Base-by-base conservation (phyloP, 805 yeast species). In the Myxozyma mucilagina region DNA sequence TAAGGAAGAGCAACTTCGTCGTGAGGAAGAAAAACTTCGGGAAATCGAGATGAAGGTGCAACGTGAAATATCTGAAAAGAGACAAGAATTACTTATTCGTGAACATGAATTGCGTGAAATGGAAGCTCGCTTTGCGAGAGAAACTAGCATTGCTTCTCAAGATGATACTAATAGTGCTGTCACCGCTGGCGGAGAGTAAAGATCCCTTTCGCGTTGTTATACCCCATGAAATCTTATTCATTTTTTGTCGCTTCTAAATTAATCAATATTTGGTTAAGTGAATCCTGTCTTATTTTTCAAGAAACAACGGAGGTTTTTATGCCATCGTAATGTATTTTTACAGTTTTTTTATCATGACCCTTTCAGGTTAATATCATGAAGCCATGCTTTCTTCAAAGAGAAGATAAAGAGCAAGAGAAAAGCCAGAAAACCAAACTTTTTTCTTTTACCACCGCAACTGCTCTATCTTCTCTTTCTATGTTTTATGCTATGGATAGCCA, bases 1-100 rank as follows among this genome's bases (percentile, higher is more conserved):
- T 51, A 77, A 76, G 69, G 78, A 76, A 64, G 80, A 77, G 53
- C 77, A 74, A 64, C 66, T 76, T 47, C 74, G 73, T 14, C 70
- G 79, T n/a, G 79, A 78, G 48, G 73, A 72, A 53, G 74, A 70
- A 52, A 68, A 70, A 63, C 69, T 78, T 20, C 70, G 71, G n/a
- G 79, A 73, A 56, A 72, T 73, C 43, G 79, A 77, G 63, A 65
- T 64, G 44, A 68, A 73, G 34, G 74, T 77, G 13, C 76, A 71
- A 51, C 69, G 70, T 38, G 80, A 76, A 58, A 72, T 78, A 54
- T 74, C 73, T 48, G 76, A 72, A 44, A 71, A 73, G 68, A 69
- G 76, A 24, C 69, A 68, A 16, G 73, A 73, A 61, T 67, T 78
- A 18, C 55, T 63, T 31, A 73, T 75, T 13, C 74, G 80, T 35